These are phyloP conservation scores for Mycosphaerella arachidis DNA, from an alignment of 2,329 filamentous ascomycete species.

Conservation along the genomic window DNA sequence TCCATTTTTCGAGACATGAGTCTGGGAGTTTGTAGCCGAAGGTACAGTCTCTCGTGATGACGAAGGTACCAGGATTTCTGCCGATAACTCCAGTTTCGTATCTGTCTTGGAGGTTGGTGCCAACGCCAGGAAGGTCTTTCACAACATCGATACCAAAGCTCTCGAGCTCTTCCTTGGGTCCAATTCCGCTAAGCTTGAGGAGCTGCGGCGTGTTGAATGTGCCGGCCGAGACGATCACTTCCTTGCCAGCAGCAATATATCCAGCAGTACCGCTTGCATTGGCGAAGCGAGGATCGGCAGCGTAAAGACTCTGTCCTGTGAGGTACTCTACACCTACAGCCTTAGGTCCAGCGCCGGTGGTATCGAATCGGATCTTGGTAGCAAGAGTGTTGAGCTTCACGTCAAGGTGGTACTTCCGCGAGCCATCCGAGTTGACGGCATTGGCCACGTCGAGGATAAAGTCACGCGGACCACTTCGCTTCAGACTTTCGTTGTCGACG, in stretches of 20 bases:
- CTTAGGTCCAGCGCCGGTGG: slow-evolving; percentile 52
- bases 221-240: slow-evolving; percentile 48
- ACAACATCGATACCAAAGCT: slow-evolving; percentile 51
- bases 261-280: slow-evolving; percentile 37
- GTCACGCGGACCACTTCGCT: slow-evolving; percentile 52
- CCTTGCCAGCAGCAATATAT: slow-evolving; percentile 38
- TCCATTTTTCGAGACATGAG: slow-evolving; percentile 45
- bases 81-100: slow-evolving; percentile 52
- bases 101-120: slow-evolving; percentile 60
- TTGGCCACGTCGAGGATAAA: slow-evolving; percentile 50
- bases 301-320: slow-evolving; percentile 37
- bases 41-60: slow-evolving; percentile 37
- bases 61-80: slow-evolving; percentile 35
- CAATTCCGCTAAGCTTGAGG: slow-evolving; percentile 61
- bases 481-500: slow-evolving; percentile 33
- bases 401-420: slow-evolving; percentile 53
- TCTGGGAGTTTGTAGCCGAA: slow-evolving; percentile 32
- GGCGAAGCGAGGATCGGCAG: slow-evolving; percentile 35
- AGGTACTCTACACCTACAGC: slow-evolving; percentile 42
- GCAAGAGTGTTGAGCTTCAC: slow-evolving; percentile 58
- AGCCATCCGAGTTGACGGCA: slow-evolving; percentile 47
- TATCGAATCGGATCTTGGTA: slow-evolving; percentile 61
- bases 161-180: slow-evolving; percentile 50
- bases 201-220: slow-evolving; percentile 62
- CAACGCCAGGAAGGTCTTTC: slow-evolving; percentile 57